These are phyloP conservation scores for Galerina marginata DNA, from an alignment of 768 basidiomycete genomes.

Conservation along the genomic window DNA sequence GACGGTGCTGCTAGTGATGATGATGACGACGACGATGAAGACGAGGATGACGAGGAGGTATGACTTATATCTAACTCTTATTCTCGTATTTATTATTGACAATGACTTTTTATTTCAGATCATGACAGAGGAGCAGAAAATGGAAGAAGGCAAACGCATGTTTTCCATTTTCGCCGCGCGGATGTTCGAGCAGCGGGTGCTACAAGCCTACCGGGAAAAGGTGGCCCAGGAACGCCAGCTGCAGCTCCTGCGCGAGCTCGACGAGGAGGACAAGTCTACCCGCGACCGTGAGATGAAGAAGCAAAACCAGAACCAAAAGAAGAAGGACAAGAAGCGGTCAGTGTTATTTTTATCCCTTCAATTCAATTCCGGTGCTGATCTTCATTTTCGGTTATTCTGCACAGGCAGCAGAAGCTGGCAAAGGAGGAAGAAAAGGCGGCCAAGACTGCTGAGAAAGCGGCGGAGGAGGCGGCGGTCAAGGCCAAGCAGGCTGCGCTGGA, in stretches of 20 bases:
- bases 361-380: background rate
- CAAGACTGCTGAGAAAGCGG: slow-evolving; percentile 84
- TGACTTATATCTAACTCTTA: slow-evolving; percentile 18
- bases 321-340: slow-evolving; percentile 94
- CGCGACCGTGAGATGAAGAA: slow-evolving; percentile 93
- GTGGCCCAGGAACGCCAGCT: slow-evolving; percentile 95
- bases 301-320: slow-evolving; percentile 97
- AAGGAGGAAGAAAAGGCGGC: slow-evolving; percentile 92
- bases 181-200: slow-evolving; percentile 99
- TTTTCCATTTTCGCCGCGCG: slow-evolving; percentile 99
- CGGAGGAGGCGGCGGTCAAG: slow-evolving; percentile 80
- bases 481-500: slow-evolving; percentile 80
- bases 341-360: slow-evolving; percentile 23
- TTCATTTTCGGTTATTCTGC: background rate
- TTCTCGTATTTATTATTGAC: slow-evolving; percentile 3
- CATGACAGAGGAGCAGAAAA: slow-evolving; percentile 96
- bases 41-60: slow-evolving; percentile 66
- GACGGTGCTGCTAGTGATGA: slow-evolving; percentile 65
- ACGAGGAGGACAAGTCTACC: slow-evolving; percentile 89
- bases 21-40: slow-evolving; percentile 71
- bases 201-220: slow-evolving; percentile 95
- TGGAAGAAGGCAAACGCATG: slow-evolving; percentile 99
- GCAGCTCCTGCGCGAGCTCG: slow-evolving; percentile 91
- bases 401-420: slow-evolving; percentile 86
- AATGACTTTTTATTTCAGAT: slow-evolving; percentile 44